Evolutionary conservation across 306 rosid genomes (phyloP).

Genomic region (Pachyrhizus erosus): DNA sequence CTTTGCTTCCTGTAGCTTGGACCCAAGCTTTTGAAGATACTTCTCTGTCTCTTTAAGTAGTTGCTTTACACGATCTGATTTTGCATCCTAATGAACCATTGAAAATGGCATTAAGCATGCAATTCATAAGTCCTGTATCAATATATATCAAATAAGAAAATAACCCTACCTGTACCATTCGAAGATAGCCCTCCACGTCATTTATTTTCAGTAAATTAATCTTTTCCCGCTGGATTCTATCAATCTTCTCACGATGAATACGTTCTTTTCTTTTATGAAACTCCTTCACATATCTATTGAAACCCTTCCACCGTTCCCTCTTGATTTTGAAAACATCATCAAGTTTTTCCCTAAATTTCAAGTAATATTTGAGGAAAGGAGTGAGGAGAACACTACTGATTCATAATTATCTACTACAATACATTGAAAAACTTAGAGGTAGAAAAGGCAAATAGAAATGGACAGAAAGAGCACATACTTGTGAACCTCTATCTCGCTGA

Average conservation of each 20-base stretch:
- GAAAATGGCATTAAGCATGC: slow-evolving; percentile 24
- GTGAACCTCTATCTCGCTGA: slow-evolving; percentile 95
- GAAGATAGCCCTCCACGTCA: slow-evolving; percentile 97
- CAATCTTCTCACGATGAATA: slow-evolving; percentile 96
- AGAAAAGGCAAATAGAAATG: not conserved
- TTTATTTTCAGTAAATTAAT: slow-evolving; percentile 96
- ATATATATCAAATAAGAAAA: slow-evolving; percentile 26
- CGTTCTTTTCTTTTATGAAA: slow-evolving; percentile 98
- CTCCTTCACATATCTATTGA: slow-evolving; percentile 91
- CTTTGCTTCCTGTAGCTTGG: slow-evolving; percentile 90
- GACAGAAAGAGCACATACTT: slow-evolving; percentile 65
- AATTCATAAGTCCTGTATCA: slow-evolving; percentile 17
- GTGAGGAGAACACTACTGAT: slow-evolving; percentile 1
- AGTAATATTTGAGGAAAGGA: slow-evolving; percentile 35
- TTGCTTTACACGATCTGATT: slow-evolving; percentile 98
- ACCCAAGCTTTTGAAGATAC: slow-evolving; percentile 98
- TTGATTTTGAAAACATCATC: slow-evolving; percentile 91
- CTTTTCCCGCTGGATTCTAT: slow-evolving; percentile 98
- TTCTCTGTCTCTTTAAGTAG: slow-evolving; percentile 98
- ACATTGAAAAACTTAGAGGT: slow-evolving; percentile 24
- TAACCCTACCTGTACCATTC: slow-evolving; percentile 94
- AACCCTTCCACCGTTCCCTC: slow-evolving; percentile 93
- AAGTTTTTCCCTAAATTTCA: slow-evolving; percentile 82
- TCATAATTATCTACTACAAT: not conserved
- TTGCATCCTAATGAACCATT: slow-evolving; percentile 76